Base-by-base conservation (phyloP, 2,329 filamentous ascomycete genomes). In the Coniochaeta sp. region DNA sequence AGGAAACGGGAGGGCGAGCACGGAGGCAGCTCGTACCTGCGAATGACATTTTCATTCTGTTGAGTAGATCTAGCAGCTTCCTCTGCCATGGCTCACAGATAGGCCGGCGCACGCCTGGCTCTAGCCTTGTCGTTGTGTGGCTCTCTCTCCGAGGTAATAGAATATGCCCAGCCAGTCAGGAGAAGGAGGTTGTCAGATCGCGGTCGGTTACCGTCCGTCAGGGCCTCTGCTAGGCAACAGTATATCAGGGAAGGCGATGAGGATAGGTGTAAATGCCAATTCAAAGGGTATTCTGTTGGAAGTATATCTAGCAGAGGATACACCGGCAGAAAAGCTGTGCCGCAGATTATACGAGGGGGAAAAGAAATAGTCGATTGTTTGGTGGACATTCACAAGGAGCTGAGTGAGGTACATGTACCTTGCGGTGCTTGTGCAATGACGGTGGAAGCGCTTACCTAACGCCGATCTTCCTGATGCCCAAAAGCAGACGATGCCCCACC, bases 31-130 rank as follows among this genome's bases (percentile, higher is more conserved):
- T 58, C 66, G 59, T 65, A 74, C 73, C 73, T 73, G 67, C 73
- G 71, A 66, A 75, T 75, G 63, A 74, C 73, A 67, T 74, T 72
- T 60, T 69, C 69, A 62, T 64, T 69, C 62, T 64, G 65, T 62
- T 68, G 63, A 65, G 64, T 70, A 60, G 56, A 12, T 31, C 47
- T 2, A 17, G 8, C 2, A 17, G 4, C 47, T 31, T 52, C 47
- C 22, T 52, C 24, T 58, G 72, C 73, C 73, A 74, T 75, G 59
- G 61, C 65, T 60, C 63, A 59, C 62, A 62, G 63, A 66, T 59
- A 60, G 55, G 58, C 54, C 24, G 47, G 24, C 47, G 14, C 17
- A 26, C 22, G 58, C 24, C 44, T 47, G 22, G 22, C 17, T 55
- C 14, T 58, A 26, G 36, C 31, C 55, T 31, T 56, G 47, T 36